Evolutionary conservation across 306 rosid genomes (phyloP).

Genomic region (Ochetophila trinervis): DNA sequence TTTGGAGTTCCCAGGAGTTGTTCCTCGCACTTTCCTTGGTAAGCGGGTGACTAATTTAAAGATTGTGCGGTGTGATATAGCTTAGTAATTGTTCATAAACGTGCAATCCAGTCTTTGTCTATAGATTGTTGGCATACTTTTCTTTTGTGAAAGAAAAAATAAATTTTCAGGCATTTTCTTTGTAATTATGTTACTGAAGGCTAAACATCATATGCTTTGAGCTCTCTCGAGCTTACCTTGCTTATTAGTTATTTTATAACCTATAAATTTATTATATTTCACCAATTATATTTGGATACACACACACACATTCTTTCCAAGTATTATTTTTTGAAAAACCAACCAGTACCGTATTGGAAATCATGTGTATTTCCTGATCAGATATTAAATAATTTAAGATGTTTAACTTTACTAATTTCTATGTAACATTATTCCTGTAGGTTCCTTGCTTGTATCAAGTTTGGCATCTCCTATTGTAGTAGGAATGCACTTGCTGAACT

Average conservation of each 20-base stretch:
- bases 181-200: no score
- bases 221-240: neutral
- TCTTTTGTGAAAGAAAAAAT: no score
- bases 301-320: neutral
- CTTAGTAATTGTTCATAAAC: no score
- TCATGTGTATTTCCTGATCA: neutral
- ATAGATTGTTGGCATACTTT: no score
- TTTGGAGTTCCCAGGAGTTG: slow-evolving; percentile 89
- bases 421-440: slow-evolving; percentile 34
- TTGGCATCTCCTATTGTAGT: slow-evolving; percentile 60
- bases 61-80: no score
- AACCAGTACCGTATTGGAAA: neutral
- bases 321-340: neutral
- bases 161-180: no score
- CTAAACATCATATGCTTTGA: no score
- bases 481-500: slow-evolving; percentile 48
- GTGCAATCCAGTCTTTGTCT: no score
- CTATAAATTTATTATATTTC: neutral
- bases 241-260: neutral
- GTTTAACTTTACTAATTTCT: neutral
- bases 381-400: neutral
- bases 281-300: neutral
- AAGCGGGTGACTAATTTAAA: slow-evolving; percentile 12
- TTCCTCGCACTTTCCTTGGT: slow-evolving; percentile 90
- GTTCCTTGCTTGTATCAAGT: slow-evolving; percentile 68